Conservation (phyloP, 1,139 yeast genomes). For the Hyphopichia pseudoburtonii region DNA sequence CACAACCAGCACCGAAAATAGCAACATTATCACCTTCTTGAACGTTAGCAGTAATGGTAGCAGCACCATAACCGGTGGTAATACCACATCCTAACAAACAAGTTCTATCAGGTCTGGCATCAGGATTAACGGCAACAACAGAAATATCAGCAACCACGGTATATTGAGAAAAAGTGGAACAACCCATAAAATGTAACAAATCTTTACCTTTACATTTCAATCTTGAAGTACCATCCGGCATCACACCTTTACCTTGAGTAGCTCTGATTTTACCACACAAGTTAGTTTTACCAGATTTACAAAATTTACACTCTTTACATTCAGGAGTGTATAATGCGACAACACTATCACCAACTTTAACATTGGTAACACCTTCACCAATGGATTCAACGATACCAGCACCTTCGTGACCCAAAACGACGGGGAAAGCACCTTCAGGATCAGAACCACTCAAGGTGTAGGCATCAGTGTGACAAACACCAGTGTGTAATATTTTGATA, state of each 20-base stretch:
- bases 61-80: slow-evolving; percentile 98
- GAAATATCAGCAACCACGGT: slow-evolving; percentile 98
- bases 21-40: slow-evolving; percentile 93
- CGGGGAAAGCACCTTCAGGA: slow-evolving; percentile 97
- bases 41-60: slow-evolving; percentile 89
- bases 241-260: slow-evolving; percentile 29
- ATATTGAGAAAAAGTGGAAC: slow-evolving; percentile 94
- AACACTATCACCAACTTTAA: slow-evolving; percentile 86
- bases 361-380: slow-evolving; percentile 89
- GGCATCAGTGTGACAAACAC: slow-evolving; percentile 98
- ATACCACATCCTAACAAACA: slow-evolving; percentile 97
- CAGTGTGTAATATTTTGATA: slow-evolving; percentile 81
- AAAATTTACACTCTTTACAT: slow-evolving; percentile 92
- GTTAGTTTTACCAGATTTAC: slow-evolving; percentile 93
- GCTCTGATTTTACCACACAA: slow-evolving; percentile 88
- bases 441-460: slow-evolving; percentile 92
- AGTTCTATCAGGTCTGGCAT: slow-evolving; percentile 82
- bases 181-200: slow-evolving; percentile 92
- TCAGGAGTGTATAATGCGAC: slow-evolving; percentile 95
- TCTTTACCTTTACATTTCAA: slow-evolving; percentile 83
- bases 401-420: slow-evolving; percentile 92
- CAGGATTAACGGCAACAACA: slow-evolving; percentile 86
- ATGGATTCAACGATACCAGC: slow-evolving; percentile 92
- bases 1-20: slow-evolving; percentile 96
- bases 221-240: slow-evolving; percentile 92